Base-by-base conservation (phyloP, 164 flowering plant genomes). In the Nelumbo lutea region DNA sequence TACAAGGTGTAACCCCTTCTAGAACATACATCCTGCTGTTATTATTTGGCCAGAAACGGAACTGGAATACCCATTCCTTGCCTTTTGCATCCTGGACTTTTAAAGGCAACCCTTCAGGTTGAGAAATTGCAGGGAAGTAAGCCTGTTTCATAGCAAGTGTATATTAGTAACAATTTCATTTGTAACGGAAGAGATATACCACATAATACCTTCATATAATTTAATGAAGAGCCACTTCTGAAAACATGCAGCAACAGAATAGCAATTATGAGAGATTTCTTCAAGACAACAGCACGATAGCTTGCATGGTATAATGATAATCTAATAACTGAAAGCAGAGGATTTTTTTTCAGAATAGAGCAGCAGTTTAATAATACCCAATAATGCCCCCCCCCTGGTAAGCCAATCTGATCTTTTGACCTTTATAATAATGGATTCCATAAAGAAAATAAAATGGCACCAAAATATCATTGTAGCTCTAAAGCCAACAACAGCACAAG, bases 21-120 rank as follows among this genome's bases (percentile, higher is more conserved):
- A 94, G 78, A 43, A 94, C 98, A 81, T 94, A 91, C 96, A 94
- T 94, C 77, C 98, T 90, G 80, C 98, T 91, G 75, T 92, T 89
- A 70, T 94, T 94, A 72, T 91, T 94, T 38, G 98, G 93, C 98
- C 98, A 94, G 77, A 89, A 94, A 41, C 97, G 90, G 65, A 88
- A 94, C 68, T 90, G 98, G 73, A 94, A 90, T 62, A 78, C 72
- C 98, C 98, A 94, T 50, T 90, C 96, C 63, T 86, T 80, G 42
- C 98, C 98, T 69, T 83, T 90, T 45, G 84, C 77, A 82, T 94
- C 98, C 78, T 86, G 96, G 50, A 94, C 87, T 75, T 80, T 79
- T 15, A 94, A 82, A 70, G 98, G 96, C 44, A 89, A 70, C 27
- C 98, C 98, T 85, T 94, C 98, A 59, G 97, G 88, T 58, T 90